Conservation (phyloP, 257 asterid genomes). For the Solanum clarkiae region DNA sequence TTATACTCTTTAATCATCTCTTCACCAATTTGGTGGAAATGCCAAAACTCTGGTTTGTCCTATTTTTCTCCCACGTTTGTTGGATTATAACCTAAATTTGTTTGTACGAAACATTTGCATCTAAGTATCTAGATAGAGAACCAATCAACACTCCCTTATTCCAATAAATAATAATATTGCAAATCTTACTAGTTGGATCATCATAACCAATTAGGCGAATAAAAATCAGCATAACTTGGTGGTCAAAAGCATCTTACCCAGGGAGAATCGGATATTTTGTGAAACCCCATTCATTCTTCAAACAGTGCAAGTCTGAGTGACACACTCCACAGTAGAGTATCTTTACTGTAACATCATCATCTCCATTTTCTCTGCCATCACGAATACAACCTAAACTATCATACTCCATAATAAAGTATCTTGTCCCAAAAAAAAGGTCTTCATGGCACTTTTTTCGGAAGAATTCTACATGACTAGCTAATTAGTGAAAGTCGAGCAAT, state of each 20-base stretch:
- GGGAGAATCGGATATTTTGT: conserved; percentile 20
- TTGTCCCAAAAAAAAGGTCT: too few relatives aligned
- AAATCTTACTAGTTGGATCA: not conserved
- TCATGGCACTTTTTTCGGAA: too few relatives aligned
- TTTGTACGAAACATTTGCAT: not conserved
- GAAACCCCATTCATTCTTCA: conserved; percentile 24
- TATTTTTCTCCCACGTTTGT: not conserved
- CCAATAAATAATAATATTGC: not conserved
- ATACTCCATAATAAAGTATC: too few relatives aligned
- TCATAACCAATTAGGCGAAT: not conserved
- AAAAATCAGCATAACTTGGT: too few relatives aligned
- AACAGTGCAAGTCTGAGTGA: conserved; percentile 15
- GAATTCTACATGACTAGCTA: too few relatives aligned
- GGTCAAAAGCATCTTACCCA: not conserved
- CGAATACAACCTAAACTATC: too few relatives aligned
- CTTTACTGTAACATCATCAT: conserved; percentile 15
- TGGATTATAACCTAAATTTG: not conserved
- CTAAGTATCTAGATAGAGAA: not conserved
- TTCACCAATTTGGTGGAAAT: not conserved
- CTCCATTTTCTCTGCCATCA: conserved; percentile 11
- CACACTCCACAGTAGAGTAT: conserved; percentile 25
- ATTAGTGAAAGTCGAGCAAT: too few relatives aligned
- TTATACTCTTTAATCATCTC: not conserved
- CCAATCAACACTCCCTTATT: not conserved
- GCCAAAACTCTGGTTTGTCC: not conserved